Evolutionary conservation across 2,329 filamentous ascomycete genomes (phyloP).

Genomic region (Alternaria solani): DNA sequence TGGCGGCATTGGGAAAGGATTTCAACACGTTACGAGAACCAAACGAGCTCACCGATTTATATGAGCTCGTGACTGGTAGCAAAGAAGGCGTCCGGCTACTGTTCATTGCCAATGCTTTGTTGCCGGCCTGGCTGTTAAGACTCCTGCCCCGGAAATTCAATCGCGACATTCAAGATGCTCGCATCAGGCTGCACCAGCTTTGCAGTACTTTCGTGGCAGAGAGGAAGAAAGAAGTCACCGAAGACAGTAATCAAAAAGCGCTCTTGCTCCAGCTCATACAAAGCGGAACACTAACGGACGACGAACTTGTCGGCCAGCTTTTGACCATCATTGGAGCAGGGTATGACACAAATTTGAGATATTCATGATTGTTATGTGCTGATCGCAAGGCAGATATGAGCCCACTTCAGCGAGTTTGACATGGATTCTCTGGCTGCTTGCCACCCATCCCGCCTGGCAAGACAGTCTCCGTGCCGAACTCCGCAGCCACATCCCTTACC

Average conservation of each 20-base stretch:
- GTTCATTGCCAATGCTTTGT: neutral
- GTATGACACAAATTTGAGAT: neutral
- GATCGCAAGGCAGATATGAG: neutral
- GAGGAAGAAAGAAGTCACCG: neutral
- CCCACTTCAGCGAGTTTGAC: neutral
- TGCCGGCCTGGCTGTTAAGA: neutral
- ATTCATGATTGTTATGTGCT: too few relatives aligned
- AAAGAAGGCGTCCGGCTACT: neutral
- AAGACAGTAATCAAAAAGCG: neutral
- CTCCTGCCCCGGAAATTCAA: neutral
- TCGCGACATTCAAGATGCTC: too few relatives aligned
- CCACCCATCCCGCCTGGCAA: neutral
- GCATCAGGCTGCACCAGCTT: neutral
- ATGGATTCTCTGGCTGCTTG: neutral
- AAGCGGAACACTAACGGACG: neutral
- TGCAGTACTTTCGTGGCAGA: neutral
- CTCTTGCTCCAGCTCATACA: slow-evolving; percentile 4
- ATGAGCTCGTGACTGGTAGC: slow-evolving; percentile 1
- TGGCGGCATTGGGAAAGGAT: slow-evolving; percentile 1
- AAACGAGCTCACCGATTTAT: neutral
- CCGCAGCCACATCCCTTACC: neutral
- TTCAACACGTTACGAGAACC: neutral
- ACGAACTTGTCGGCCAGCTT: neutral
- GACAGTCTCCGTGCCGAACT: slow-evolving; percentile 1
- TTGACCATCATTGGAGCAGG: neutral